Percentiles rank a stretch among this genome's conserved stretches.
phyloP scores from a whole-genome alignment of 768 basidiomycete genomes.

The Kwoniella sp. region DNA sequence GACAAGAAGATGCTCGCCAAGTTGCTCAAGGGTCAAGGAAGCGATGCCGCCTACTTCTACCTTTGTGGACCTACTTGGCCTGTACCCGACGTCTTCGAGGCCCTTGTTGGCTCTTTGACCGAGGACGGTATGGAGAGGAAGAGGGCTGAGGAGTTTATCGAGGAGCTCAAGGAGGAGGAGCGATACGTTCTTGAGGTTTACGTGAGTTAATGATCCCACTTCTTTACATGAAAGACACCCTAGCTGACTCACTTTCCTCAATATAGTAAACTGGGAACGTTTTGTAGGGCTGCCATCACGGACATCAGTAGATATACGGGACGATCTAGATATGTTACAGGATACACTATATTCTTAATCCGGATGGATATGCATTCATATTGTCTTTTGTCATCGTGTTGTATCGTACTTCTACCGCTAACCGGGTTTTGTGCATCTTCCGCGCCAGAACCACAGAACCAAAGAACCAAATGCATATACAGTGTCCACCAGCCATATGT shows the following conservation, averaged over 20 bases:
- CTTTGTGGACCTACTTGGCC: slow-evolving; percentile 99
- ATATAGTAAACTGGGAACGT: not conserved
- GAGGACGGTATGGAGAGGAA: slow-evolving; percentile 68
- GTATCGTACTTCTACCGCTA: no score
- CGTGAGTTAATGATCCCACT: slow-evolving; percentile 4
- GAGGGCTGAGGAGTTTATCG: slow-evolving; percentile 76
- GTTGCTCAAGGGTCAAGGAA: slow-evolving; percentile 65
- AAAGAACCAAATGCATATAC: not conserved
- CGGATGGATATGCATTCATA: not conserved
- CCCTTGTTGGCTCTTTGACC: slow-evolving; percentile 77
- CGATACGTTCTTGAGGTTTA: slow-evolving; percentile 92
- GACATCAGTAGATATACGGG: not conserved
- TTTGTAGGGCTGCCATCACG: not conserved
- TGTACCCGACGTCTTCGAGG: slow-evolving; percentile 96
- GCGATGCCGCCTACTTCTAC: slow-evolving; percentile 69
- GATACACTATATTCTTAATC: not conserved
- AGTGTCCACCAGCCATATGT: not conserved
- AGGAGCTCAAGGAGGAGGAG: slow-evolving; percentile 83
- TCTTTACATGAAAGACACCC: not conserved
- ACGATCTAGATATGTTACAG: slow-evolving; percentile 2
- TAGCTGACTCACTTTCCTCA: not conserved
- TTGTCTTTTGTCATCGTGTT: not conserved
- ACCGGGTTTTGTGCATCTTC: no score
- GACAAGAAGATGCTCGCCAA: slow-evolving; percentile 75
- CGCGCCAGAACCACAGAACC: not conserved